phyloP scores from a whole-genome alignment of 2,329 filamentous ascomycete species.

The Cladosporium sp. region DNA sequence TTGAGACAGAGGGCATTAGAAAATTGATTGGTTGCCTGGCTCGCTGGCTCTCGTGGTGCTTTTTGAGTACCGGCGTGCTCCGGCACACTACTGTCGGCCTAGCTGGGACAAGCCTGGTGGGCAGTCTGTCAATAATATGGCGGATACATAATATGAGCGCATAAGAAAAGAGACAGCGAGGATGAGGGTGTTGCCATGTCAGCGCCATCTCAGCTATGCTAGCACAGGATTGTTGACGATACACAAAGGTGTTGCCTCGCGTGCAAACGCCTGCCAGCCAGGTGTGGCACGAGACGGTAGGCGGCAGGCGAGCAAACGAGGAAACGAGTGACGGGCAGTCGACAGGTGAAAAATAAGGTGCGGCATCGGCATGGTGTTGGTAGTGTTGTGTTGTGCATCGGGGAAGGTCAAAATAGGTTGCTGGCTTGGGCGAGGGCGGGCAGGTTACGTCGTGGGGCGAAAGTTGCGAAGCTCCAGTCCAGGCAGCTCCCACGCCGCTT shows the following conservation, averaged over 20 bases:
- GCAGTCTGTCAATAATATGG: neutral
- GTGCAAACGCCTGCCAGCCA: neutral
- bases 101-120: neutral
- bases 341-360: conserved; percentile 4
- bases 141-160: neutral
- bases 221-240: neutral
- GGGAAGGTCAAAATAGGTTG: conserved; percentile 4
- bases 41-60: neutral
- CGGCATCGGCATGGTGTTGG: neutral
- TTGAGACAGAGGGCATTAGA: neutral
- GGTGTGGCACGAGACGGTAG: neutral
- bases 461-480: neutral
- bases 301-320: neutral
- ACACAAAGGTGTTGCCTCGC: neutral
- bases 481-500: neutral
- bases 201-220: neutral
- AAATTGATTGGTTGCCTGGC: conserved; percentile 2
- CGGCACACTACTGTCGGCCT: conserved; percentile 10
- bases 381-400: neutral
- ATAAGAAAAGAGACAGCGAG: neutral
- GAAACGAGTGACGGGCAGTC: neutral
- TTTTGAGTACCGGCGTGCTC: conserved; percentile 7
- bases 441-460: conserved; percentile 1
- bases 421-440: neutral
- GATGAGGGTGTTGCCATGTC: neutral